These are phyloP conservation scores for Astrocystis sublimbata DNA, from an alignment of 495 filamentous ascomycete genomes.

Conservation along the genomic window DNA sequence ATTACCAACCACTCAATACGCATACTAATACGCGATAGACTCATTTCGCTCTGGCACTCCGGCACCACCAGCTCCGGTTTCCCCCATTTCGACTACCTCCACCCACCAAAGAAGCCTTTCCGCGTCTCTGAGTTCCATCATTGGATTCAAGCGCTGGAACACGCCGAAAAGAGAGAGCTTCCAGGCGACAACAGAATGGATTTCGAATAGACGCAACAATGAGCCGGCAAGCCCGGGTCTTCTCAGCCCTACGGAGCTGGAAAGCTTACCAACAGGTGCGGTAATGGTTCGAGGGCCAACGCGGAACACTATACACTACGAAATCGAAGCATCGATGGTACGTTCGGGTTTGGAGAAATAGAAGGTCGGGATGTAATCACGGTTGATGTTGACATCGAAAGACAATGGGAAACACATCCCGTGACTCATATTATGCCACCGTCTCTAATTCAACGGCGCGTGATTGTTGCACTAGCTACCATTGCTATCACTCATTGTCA, in stretches of 20 bases:
- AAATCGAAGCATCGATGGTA: conserved; percentile 2
- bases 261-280: neutral
- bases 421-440: too few species aligned
- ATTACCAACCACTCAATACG: too few species aligned
- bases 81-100: neutral
- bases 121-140: conserved; percentile 2
- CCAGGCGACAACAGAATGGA: neutral
- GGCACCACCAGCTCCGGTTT: neutral
- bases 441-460: too few species aligned
- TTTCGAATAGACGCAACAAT: neutral
- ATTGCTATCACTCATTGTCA: too few species aligned
- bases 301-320: neutral
- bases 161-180: neutral
- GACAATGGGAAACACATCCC: neutral
- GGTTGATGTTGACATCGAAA: neutral
- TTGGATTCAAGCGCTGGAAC: neutral
- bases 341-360: neutral
- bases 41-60: neutral
- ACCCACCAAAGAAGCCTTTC: neutral
- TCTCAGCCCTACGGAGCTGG: neutral
- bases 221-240: neutral
- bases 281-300: neutral
- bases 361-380: neutral
- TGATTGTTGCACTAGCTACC: too few species aligned
- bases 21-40: neutral